Conservation (phyloP, 2,329 filamentous ascomycete species). For the Fonsecaea nubica region DNA sequence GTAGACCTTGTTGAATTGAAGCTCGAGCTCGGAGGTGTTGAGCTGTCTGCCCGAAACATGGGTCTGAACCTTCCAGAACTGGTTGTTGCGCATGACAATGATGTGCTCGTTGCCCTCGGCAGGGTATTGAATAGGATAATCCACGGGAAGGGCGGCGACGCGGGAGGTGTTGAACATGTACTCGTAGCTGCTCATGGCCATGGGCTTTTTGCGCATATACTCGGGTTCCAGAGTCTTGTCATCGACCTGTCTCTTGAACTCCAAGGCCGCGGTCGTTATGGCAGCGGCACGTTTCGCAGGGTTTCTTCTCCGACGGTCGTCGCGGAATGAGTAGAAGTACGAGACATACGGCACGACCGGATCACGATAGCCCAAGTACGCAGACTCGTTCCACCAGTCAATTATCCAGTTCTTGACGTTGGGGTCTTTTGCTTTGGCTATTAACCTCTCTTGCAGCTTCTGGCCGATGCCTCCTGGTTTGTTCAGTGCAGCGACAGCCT, state of each 20-base stretch:
- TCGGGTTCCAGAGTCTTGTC: constrained; percentile 84
- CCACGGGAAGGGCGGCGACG: constrained; percentile 79
- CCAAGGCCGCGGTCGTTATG: constrained; percentile 80
- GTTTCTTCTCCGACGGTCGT: constrained; percentile 85
- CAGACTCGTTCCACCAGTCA: constrained; percentile 97
- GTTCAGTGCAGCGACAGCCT: constrained; percentile 86
- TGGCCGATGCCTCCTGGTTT: constrained; percentile 83
- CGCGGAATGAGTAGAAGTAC: constrained; percentile 98
- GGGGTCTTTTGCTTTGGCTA: constrained; percentile 79
- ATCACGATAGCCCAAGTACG: constrained; percentile 91
- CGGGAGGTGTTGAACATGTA: constrained; percentile 98
- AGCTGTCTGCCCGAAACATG: constrained; percentile 83
- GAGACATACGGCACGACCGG: constrained; percentile 97
- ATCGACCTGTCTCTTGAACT: constrained; percentile 95
- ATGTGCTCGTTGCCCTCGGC: constrained; percentile 82
- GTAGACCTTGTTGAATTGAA: constrained; percentile 86
- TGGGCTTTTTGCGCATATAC: constrained; percentile 97
- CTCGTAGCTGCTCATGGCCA: constrained; percentile 98
- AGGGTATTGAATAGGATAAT: constrained; percentile 82
- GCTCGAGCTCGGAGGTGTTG: constrained; percentile 86
- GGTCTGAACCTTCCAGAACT: constrained; percentile 91
- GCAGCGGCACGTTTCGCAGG: constrained; percentile 92
- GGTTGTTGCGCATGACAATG: constrained; percentile 89
- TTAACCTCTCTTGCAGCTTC: constrained; percentile 84
- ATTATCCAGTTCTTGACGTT: constrained; percentile 90